phyloP scores from a whole-genome alignment of 805 yeast species.

The Candida dajiaensis region DNA sequence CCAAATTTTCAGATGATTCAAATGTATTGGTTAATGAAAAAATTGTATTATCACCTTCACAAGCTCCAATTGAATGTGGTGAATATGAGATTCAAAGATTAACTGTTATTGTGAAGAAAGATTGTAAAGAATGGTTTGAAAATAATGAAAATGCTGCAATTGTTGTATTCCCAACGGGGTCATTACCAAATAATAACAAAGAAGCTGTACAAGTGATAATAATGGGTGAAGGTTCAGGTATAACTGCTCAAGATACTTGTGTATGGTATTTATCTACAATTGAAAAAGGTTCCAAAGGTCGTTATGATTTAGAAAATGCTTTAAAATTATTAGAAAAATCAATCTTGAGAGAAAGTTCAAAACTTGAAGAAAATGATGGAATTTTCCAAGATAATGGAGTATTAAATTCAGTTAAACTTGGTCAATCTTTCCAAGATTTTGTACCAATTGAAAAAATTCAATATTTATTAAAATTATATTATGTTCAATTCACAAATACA shows the following conservation, averaged over 20 bases:
- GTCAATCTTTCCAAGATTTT: conserved; percentile 78
- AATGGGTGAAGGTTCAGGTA: conserved; percentile 82
- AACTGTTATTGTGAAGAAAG: conserved; percentile 76
- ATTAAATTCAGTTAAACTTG: conserved; percentile 76
- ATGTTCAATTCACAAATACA: conserved; percentile 50
- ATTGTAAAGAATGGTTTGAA: conserved; percentile 88
- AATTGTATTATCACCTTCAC: conserved; percentile 71
- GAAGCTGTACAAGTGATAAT: conserved; percentile 82
- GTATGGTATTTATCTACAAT: conserved; percentile 86
- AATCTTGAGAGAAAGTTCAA: conserved; percentile 68
- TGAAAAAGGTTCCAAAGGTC: conserved; percentile 64
- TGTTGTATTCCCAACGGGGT: conserved; percentile 87
- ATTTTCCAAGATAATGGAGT: conserved; percentile 51
- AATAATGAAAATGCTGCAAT: conserved; percentile 80
- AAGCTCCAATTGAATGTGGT: conserved; percentile 39
- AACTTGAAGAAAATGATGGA: conserved; percentile 38
- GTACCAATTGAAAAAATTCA: conserved; percentile 72
- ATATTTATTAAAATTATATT: conserved; percentile 54
- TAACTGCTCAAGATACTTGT: conserved; percentile 80
- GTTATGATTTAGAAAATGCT: conserved; percentile 75
- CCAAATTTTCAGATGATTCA: conserved; percentile 71
- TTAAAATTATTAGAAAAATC: conserved; percentile 73
- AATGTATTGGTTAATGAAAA: conserved; percentile 72
- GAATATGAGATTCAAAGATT: conserved; percentile 63
- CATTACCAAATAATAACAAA: conserved; percentile 57